Conservation (phyloP, 2,329 filamentous ascomycete genomes). For the Pyrenophora graminea region DNA sequence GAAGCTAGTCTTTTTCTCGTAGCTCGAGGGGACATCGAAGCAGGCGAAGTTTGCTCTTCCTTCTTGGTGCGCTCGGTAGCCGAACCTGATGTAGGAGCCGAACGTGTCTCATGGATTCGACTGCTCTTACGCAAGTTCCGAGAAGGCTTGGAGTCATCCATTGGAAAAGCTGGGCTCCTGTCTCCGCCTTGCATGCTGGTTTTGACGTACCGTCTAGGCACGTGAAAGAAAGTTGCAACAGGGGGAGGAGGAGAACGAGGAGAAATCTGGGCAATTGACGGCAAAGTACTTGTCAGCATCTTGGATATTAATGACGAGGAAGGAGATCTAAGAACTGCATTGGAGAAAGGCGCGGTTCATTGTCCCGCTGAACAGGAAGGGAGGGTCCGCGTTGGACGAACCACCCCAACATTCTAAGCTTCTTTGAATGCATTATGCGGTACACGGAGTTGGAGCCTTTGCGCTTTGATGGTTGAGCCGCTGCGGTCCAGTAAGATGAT, state of each 20-base stretch:
- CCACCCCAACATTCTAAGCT: constrained; percentile 25
- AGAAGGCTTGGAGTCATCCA: constrained; percentile 29
- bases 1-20: constrained; percentile 33
- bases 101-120: constrained; percentile 33
- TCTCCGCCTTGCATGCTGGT: constrained; percentile 38
- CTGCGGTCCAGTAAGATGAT: constrained; percentile 38
- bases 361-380: constrained; percentile 38
- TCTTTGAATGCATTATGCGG: constrained; percentile 44
- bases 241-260: constrained; percentile 24
- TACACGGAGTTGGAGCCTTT: constrained; percentile 16
- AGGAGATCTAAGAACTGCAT: constrained; percentile 34
- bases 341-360: constrained; percentile 41
- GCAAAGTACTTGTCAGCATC: constrained; percentile 43
- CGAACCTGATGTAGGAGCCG: constrained; percentile 23
- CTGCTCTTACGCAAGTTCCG: constrained; percentile 36
- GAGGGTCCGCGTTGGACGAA: constrained; percentile 28
- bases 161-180: constrained; percentile 16
- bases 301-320: constrained; percentile 29
- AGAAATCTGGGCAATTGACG: constrained; percentile 33
- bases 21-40: constrained; percentile 24
- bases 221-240: constrained; percentile 42
- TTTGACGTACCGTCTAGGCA: constrained; percentile 42
- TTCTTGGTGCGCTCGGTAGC: constrained; percentile 22
- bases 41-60: constrained; percentile 20
- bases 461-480: constrained; percentile 30